Conservation (phyloP, 2,329 filamentous ascomycete genomes). For the Penicillium sp. region DNA sequence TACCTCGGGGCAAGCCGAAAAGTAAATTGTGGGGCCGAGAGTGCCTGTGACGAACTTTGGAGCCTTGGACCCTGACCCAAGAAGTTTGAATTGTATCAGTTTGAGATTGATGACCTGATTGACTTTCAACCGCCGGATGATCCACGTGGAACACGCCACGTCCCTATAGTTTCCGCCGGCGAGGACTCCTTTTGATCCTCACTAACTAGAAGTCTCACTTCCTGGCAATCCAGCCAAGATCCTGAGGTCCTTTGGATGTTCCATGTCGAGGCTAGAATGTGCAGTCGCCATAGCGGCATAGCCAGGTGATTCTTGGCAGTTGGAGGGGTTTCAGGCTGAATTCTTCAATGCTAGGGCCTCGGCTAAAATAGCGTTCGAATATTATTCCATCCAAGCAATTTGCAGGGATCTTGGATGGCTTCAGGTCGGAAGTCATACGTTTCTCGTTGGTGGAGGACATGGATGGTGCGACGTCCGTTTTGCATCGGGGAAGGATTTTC, state of each 20-base stretch:
- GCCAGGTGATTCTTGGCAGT: neutral
- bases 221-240: neutral
- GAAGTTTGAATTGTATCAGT: neutral
- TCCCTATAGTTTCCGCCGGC: neutral
- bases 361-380: neutral
- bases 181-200: neutral
- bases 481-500: constrained; percentile 3
- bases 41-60: neutral
- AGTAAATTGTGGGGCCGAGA: neutral
- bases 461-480: constrained; percentile 3
- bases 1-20: neutral
- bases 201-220: neutral
- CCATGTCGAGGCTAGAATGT: neutral
- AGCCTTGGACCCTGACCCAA: neutral
- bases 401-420: neutral
- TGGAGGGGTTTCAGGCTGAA: neutral
- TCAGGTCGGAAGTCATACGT: neutral
- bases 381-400: neutral
- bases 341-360: neutral
- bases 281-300: too few species aligned
- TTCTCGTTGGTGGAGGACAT: neutral
- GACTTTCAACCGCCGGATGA: neutral
- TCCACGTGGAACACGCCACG: neutral
- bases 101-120: neutral
- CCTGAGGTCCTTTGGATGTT: neutral